A percentile compares a stretch with the other conserved stretches of the same genome.
Evolutionary conservation across 345 rosid genomes (phyloP).

Genomic region (Kernera saxatilis): DNA sequence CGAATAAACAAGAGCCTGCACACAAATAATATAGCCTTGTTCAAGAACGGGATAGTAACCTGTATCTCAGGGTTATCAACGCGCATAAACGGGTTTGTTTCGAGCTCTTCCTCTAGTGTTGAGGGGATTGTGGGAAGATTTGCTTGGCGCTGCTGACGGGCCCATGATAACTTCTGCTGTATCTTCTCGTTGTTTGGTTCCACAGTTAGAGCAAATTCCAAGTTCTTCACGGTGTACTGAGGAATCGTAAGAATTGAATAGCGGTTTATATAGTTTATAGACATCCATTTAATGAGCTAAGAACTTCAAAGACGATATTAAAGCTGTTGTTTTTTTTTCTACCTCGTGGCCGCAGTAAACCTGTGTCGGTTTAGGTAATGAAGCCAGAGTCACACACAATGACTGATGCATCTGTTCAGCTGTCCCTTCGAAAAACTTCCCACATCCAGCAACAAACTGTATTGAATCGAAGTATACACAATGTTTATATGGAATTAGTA

Average conservation of each 20-base stretch:
- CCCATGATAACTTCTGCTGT: conserved; percentile 75
- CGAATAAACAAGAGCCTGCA: neutral
- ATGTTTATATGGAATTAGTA: neutral
- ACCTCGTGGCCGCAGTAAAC: conserved; percentile 98
- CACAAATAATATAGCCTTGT: neutral
- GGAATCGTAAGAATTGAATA: conserved; percentile 15
- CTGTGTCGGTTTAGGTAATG: conserved; percentile 78
- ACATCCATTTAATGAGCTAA: neutral
- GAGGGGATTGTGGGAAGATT: conserved; percentile 84
- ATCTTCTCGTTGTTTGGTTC: conserved; percentile 69
- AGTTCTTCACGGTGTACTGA: conserved; percentile 88
- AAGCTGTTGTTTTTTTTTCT: neutral
- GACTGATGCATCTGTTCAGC: conserved; percentile 96
- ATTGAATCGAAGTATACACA: neutral
- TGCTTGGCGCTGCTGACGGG: conserved; percentile 61
- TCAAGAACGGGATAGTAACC: conserved; percentile 6
- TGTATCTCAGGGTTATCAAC: conserved; percentile 52
- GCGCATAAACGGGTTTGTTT: conserved; percentile 86
- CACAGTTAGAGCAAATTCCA: conserved; percentile 71
- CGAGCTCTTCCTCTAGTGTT: conserved; percentile 75
- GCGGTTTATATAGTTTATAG: neutral
- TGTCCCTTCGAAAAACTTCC: conserved; percentile 89
- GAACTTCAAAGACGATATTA: neutral
- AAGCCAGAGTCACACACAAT: conserved; percentile 75
- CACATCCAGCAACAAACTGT: conserved; percentile 91